Evolutionary conservation across 306 rosid genomes (phyloP).

Genomic region (Dryas octopetala): DNA sequence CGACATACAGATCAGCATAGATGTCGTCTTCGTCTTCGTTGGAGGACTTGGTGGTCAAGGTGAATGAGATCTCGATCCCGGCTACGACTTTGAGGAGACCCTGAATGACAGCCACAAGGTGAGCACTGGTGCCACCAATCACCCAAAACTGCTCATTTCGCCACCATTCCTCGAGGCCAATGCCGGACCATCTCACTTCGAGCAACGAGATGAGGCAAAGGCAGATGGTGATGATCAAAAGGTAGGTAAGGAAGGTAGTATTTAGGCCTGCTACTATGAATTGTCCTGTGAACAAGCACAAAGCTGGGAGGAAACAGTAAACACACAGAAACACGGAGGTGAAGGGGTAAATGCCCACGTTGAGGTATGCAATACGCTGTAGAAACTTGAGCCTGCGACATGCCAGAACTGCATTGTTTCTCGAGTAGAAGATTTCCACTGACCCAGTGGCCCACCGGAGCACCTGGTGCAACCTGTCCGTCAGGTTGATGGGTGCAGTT

Average conservation of each 20-base stretch:
- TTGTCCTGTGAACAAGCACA: slow-evolving; percentile 66
- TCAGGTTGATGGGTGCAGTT: slow-evolving; percentile 81
- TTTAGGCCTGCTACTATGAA: slow-evolving; percentile 68
- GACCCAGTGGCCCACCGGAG: slow-evolving; percentile 92
- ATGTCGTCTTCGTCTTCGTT: slow-evolving; percentile 60
- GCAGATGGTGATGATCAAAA: slow-evolving; percentile 47
- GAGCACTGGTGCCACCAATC: slow-evolving; percentile 87
- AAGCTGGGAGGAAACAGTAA: slow-evolving; percentile 76
- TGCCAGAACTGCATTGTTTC: slow-evolving; percentile 70
- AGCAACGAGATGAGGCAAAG: slow-evolving; percentile 67
- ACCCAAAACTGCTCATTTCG: slow-evolving; percentile 85
- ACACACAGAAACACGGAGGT: slow-evolving; percentile 64
- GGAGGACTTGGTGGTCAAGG: slow-evolving; percentile 58
- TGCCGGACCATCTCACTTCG: slow-evolving; percentile 86
- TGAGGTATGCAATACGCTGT: slow-evolving; percentile 74
- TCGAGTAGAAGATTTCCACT: slow-evolving; percentile 80
- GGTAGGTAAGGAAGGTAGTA: slow-evolving; percentile 53
- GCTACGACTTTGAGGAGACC: slow-evolving; percentile 69
- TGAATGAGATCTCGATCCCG: slow-evolving; percentile 72
- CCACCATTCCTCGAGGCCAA: slow-evolving; percentile 83
- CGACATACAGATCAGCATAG: slow-evolving; percentile 70
- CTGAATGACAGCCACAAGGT: slow-evolving; percentile 75
- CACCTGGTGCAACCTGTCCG: slow-evolving; percentile 81
- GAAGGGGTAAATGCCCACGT: slow-evolving; percentile 80
- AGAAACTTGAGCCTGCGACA: slow-evolving; percentile 75